These are phyloP conservation scores for Bjerkandera adusta DNA, from an alignment of 1,284 basidiomycete genomes.

Conservation along the genomic window DNA sequence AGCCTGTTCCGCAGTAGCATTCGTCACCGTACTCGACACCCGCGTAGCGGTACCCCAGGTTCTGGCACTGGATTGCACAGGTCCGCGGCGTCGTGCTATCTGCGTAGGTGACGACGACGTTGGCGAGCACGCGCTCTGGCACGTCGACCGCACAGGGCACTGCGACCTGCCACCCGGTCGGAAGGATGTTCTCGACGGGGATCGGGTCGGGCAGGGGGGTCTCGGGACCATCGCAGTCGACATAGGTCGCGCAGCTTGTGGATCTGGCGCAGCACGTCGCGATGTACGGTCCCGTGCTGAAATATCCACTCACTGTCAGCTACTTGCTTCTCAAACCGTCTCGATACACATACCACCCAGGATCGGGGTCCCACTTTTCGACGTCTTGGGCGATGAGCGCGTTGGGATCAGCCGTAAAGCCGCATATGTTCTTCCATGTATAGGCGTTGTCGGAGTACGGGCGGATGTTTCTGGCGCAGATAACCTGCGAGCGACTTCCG, in stretches of 20 bases:
- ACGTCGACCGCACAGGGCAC: conserved; percentile 13
- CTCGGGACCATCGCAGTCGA: conserved; percentile 13
- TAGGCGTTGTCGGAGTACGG: conserved; percentile 13
- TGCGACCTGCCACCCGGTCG: conserved; percentile 8
- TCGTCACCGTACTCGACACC: conserved; percentile 15
- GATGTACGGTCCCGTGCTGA: not conserved
- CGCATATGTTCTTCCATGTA: conserved; percentile 3
- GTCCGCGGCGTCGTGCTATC: conserved; percentile 6
- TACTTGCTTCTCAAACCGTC: not conserved
- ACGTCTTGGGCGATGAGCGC: conserved; percentile 10
- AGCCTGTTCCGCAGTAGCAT: conserved; percentile 15
- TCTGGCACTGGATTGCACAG: conserved; percentile 1
- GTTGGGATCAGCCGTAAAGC: not conserved
- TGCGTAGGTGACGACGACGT: conserved; percentile 5
- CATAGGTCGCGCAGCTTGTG: conserved; percentile 7
- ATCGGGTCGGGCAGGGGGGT: conserved; percentile 6
- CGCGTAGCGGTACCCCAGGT: conserved; percentile 10
- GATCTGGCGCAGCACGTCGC: not conserved
- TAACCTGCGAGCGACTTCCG: not conserved
- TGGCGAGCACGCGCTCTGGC: conserved; percentile 9
- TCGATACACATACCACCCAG: conserved; percentile 1
- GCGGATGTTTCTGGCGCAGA: conserved; percentile 7
- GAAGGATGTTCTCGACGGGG: not conserved
- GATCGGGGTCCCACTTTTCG: conserved; percentile 6
- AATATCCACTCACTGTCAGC: not conserved